Percentiles rank a stretch among this genome's conserved stretches.
These are phyloP conservation scores for Salix purpurea DNA, from an alignment of 345 rosid genomes.

Conservation along the genomic window DNA sequence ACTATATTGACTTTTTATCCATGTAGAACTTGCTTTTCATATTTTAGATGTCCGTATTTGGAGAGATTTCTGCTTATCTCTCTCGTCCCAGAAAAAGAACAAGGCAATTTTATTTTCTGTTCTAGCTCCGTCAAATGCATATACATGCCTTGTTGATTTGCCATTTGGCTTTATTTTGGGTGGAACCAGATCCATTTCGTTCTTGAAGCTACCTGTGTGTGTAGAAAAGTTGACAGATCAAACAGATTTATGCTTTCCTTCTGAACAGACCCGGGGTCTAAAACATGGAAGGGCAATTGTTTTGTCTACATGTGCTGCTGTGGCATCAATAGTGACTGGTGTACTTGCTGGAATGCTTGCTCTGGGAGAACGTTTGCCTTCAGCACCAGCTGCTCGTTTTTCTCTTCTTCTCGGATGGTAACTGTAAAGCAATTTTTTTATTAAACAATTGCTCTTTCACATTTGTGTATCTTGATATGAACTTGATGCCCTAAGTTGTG, in stretches of 20 bases:
- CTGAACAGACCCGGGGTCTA: conserved; percentile 74
- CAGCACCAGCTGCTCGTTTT: conserved; percentile 69
- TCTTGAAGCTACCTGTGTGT: neutral
- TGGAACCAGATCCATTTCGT: neutral
- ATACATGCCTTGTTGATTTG: neutral
- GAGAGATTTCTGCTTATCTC: neutral
- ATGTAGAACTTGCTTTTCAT: neutral
- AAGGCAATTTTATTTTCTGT: neutral
- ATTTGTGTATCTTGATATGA: neutral
- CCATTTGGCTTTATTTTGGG: neutral
- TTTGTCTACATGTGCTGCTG: conserved; percentile 92
- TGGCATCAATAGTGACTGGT: conserved; percentile 91
- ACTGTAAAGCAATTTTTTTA: neutral
- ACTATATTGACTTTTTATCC: conserved; percentile 3
- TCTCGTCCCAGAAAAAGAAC: neutral
- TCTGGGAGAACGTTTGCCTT: conserved; percentile 81
- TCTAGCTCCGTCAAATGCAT: neutral
- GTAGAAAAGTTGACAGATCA: neutral
- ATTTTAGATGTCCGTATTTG: neutral
- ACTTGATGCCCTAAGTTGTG: neutral
- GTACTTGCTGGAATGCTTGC: conserved; percentile 96
- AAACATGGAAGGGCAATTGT: conserved; percentile 97
- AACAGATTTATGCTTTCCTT: neutral
- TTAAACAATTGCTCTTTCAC: neutral
- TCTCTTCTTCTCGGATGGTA: conserved; percentile 86